Conservation (phyloP, 495 filamentous ascomycete genomes). For the Xylaria bambusicola region DNA sequence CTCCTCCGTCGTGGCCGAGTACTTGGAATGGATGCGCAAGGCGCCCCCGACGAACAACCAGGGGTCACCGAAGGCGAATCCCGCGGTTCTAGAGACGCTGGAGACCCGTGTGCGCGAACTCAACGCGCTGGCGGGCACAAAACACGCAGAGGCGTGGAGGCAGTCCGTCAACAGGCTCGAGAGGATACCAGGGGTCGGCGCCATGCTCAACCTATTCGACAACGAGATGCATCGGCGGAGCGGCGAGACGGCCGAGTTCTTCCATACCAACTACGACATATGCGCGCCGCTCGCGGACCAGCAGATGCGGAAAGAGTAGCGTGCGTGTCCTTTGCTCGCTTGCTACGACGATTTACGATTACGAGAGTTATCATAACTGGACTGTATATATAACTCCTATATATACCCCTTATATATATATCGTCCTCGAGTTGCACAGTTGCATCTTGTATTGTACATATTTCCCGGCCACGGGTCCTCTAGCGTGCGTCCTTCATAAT, state of each 20-base stretch:
- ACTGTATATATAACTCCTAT: not conserved
- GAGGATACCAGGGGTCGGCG: slow-evolving; percentile 18
- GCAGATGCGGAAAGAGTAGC: slow-evolving; percentile 10
- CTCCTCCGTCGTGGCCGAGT: slow-evolving; percentile 21
- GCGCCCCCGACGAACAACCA: not conserved
- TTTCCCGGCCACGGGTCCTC: not conserved
- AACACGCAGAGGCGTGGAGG: slow-evolving; percentile 17
- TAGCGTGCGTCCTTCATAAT: not conserved
- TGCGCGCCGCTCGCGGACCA: slow-evolving; percentile 11
- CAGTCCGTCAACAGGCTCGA: slow-evolving; percentile 12
- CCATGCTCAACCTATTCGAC: slow-evolving; percentile 20
- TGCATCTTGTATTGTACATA: slow-evolving; percentile 17
- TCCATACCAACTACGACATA: slow-evolving; percentile 16
- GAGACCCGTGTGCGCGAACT: slow-evolving; percentile 18
- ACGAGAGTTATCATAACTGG: not conserved
- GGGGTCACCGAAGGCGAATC: not conserved
- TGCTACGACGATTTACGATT: not conserved
- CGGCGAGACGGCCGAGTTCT: slow-evolving; percentile 20
- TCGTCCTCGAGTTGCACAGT: too few relatives aligned
- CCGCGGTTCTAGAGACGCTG: slow-evolving; percentile 14
- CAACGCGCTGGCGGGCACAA: slow-evolving; percentile 15
- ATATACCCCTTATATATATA: not conserved
- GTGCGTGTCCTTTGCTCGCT: too few relatives aligned
- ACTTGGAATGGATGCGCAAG: slow-evolving; percentile 21
- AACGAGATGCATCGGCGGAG: slow-evolving; percentile 18